These are phyloP conservation scores for Phytopythium kandeliae DNA, from an alignment of 352 stramenopile species.

Conservation along the genomic window DNA sequence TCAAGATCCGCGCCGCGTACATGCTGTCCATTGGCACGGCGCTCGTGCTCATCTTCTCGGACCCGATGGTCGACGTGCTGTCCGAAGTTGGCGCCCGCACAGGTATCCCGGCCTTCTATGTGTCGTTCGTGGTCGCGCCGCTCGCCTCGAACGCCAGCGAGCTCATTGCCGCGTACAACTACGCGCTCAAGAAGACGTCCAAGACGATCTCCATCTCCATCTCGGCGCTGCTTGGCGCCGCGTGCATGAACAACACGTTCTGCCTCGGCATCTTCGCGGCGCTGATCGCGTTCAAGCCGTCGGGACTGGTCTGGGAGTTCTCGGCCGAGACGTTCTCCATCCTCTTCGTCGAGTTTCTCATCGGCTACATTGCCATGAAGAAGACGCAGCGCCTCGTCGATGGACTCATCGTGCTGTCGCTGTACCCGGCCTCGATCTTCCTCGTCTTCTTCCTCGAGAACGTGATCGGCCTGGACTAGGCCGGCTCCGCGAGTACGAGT, in stretches of 20 bases:
- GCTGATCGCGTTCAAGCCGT: constrained; percentile 93
- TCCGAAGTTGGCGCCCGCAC: constrained; percentile 89
- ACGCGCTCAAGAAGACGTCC: constrained; percentile 96
- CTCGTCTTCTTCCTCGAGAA: constrained; percentile 93
- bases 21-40: constrained; percentile 94
- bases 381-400: constrained; percentile 85
- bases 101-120: constrained; percentile 95
- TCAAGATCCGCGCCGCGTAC: constrained; percentile 92
- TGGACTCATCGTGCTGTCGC: constrained; percentile 73
- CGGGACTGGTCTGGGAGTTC: constrained; percentile 95
- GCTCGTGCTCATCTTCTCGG: constrained; percentile 94
- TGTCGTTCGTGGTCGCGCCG: constrained; percentile 96
- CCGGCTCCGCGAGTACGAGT: too few species aligned
- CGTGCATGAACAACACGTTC: constrained; percentile 99
- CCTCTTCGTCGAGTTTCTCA: constrained; percentile 92
- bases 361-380: constrained; percentile 78
- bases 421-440: constrained; percentile 93
- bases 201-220: constrained; percentile 97
- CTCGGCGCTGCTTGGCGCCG: constrained; percentile 90
- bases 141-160: constrained; percentile 98
- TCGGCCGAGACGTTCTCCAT: constrained; percentile 97
- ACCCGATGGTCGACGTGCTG: constrained; percentile 98
- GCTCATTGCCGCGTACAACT: constrained; percentile 97
- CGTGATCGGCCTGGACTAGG: constrained; percentile 87
- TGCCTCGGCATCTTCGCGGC: constrained; percentile 97